A percentile compares a stretch with the other conserved stretches of the same genome.
These are phyloP conservation scores for Theobroma grandiflorum DNA, from an alignment of 441 rosid species.

Conservation along the genomic window DNA sequence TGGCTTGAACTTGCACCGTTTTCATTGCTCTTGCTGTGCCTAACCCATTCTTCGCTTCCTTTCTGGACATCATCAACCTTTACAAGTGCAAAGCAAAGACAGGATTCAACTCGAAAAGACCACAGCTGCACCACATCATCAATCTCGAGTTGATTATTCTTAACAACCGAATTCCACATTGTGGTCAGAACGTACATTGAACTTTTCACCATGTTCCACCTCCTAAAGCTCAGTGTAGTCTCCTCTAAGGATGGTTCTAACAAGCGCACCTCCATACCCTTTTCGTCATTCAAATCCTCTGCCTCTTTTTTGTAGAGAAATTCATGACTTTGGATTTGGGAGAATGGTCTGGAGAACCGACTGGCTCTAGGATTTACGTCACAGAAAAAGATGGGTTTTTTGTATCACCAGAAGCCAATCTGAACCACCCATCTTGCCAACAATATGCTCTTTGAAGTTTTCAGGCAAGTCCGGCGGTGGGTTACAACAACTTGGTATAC, in stretches of 20 bases:
- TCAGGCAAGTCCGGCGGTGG: background rate
- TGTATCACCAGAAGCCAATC: background rate
- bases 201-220: too few species aligned
- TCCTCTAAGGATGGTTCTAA: slow-evolving; percentile 1
- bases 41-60: too few species aligned
- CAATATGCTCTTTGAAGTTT: background rate
- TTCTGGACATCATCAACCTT: too few species aligned
- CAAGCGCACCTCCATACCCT: background rate
- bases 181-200: too few species aligned
- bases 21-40: too few species aligned
- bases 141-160: too few species aligned
- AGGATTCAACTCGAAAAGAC: too few species aligned
- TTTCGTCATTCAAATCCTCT: background rate
- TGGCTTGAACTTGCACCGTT: too few species aligned
- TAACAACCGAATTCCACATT: too few species aligned
- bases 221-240: background rate
- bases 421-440: background rate
- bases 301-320: background rate
- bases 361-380: background rate
- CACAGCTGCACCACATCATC: too few species aligned
- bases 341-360: background rate
- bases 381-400: background rate
- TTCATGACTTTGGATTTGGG: too few species aligned
- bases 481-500: background rate
- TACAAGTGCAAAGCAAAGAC: too few species aligned